Conservation (phyloP, 2,329 filamentous ascomycete genomes). For the Colletotrichum musicola region DNA sequence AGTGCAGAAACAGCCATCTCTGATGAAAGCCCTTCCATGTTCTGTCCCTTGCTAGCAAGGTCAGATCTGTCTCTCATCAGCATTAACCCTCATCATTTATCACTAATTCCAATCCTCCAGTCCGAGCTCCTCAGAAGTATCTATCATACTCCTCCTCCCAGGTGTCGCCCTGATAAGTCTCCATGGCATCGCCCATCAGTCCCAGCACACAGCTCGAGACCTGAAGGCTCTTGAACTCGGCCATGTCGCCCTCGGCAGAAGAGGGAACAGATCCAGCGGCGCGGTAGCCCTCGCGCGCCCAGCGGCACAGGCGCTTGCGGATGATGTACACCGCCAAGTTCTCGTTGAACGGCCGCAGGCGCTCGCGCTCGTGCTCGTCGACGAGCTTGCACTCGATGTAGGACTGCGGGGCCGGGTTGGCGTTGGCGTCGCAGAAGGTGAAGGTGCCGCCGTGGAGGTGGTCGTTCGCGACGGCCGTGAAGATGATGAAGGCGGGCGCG, state of each 20-base stretch:
- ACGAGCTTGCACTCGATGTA: background rate
- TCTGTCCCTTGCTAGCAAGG: no score
- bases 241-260: background rate
- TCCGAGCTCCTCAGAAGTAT: background rate
- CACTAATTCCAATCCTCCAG: no score
- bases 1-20: no score
- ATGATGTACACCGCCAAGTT: slow-evolving; percentile 7
- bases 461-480: background rate
- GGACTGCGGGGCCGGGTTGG: background rate
- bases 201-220: background rate
- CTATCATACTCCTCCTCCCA: background rate
- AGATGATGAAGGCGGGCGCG: background rate
- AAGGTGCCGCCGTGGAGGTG: background rate
- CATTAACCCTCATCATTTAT: no score
- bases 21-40: no score
- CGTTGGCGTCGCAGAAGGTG: background rate
- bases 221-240: background rate
- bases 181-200: background rate
- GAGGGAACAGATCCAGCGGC: background rate
- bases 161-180: background rate
- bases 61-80: no score
- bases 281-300: slow-evolving; percentile 1
- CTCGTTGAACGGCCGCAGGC: slow-evolving; percentile 5
- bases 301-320: background rate
- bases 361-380: slow-evolving; percentile 7